Evolutionary conservation across 2,329 filamentous ascomycete species (phyloP), one percentile per base, ranked within the genome.

Genomic region (Plectosphaerella cucumerina): DNA sequence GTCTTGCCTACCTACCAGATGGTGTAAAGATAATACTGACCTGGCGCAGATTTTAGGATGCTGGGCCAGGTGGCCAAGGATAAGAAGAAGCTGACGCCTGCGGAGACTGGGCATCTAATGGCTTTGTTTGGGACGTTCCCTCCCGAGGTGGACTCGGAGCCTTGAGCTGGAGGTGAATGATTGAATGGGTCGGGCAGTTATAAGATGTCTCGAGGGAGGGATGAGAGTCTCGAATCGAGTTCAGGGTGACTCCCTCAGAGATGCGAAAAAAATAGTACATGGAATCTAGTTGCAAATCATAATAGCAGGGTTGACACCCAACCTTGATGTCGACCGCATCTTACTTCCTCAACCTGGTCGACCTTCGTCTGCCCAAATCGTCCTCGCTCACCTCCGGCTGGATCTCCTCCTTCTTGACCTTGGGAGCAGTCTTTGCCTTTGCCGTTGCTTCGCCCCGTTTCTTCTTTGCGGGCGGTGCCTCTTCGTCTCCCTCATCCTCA

Each of bases 41-140:
- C 8, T 5, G 8, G 3, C 10, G n/a, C 15, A 69, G 65, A 69
- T 52, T 69, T 69, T 48, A 60, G 66, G 6, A 68, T 66, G 59
- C 53, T 69, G 44, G 56, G 61, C 49, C 67, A 68, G 56, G 58
- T 58, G 5, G 57, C 58, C 1, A 52, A 56, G 4, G 56, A 56
- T 6, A 64, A 61, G 2, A 61, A 62, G 50, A 58, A 61, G 48
- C 53, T 69, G 11, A 54, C 54, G 0, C 48, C 56, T 15, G 58
- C 52, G 6, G 59, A 67, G 18, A 59, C 58, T 2, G 44, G 63
- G 56, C 65, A 68, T 47, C 49, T 69, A 37, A 69, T 70, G 67
- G 62, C 65, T 5, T 50, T 70, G 44, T 70, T 70, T 55, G 66
- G 64, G 3, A 69, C 67, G 1, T 69, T 67, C 37, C 65, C 67